Percentiles rank a stretch among this genome's conserved stretches.
Evolutionary conservation across 176 grass and related monocot genomes (phyloP).

Genomic region (Oropetium thomaeum): DNA sequence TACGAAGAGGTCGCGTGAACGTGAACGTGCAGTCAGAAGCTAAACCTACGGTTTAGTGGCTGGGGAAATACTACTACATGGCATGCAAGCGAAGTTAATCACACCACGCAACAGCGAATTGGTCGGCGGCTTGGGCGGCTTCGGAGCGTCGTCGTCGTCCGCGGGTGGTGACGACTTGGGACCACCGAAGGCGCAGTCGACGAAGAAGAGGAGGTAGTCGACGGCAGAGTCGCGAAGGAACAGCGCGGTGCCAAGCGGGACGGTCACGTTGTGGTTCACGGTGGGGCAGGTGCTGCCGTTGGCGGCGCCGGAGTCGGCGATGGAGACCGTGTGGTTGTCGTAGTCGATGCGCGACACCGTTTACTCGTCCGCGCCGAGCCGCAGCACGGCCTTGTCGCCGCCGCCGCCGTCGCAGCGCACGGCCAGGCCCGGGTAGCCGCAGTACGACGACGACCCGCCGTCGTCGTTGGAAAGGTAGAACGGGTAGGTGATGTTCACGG

Average conservation of each 20-base stretch:
- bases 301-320: conserved; percentile 1
- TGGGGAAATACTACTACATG: too few relatives aligned
- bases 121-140: conserved; percentile 20
- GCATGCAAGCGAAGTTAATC: neutral
- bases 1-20: neutral
- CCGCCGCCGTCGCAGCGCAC: conserved; percentile 38
- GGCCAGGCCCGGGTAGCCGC: conserved; percentile 39
- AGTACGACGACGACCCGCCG: conserved; percentile 4
- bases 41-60: neutral
- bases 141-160: fast-evolving
- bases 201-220: conserved; percentile 42
- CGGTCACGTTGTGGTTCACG: conserved; percentile 38
- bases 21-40: neutral
- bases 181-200: conserved; percentile 7
- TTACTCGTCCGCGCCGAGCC: conserved; percentile 7
- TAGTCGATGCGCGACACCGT: conserved; percentile 35
- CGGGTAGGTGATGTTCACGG: conserved; percentile 44
- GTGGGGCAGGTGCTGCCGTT: conserved; percentile 2
- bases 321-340: conserved; percentile 20
- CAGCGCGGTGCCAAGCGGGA: neutral
- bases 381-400: conserved; percentile 5
- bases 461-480: conserved; percentile 25
- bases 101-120: neutral
- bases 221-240: neutral
- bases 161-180: neutral